phyloP scores from a whole-genome alignment of 1,139 yeast genomes.

The Pichia sorboxylosa region DNA sequence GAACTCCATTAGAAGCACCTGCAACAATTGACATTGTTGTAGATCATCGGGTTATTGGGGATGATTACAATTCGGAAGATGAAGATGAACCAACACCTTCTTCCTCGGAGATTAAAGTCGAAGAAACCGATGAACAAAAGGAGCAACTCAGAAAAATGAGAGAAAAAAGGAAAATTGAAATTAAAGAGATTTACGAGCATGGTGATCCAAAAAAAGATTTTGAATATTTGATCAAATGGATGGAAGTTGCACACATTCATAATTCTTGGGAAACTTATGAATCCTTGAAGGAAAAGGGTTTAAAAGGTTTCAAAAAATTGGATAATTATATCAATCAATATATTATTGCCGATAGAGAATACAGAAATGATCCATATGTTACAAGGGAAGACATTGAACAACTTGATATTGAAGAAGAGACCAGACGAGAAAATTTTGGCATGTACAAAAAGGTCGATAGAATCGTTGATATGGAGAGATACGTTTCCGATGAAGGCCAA shows the following conservation, averaged over 20 bases:
- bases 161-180: slow-evolving; percentile 13
- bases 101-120: not conserved
- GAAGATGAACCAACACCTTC: slow-evolving; percentile 17
- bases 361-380: slow-evolving; percentile 66
- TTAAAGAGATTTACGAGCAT: slow-evolving; percentile 16
- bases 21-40: slow-evolving; percentile 40
- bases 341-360: slow-evolving; percentile 60
- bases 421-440: slow-evolving; percentile 70
- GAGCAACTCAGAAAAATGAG: slow-evolving; percentile 6
- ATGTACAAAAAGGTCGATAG: slow-evolving; percentile 85
- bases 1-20: slow-evolving; percentile 16
- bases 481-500: slow-evolving; percentile 46
- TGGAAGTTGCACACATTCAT: slow-evolving; percentile 78
- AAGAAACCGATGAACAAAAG: slow-evolving; percentile 1
- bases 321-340: slow-evolving; percentile 83
- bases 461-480: slow-evolving; percentile 77
- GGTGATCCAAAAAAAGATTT: slow-evolving; percentile 49
- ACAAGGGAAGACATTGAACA: slow-evolving; percentile 87
- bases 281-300: slow-evolving; percentile 33
- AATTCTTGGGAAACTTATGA: slow-evolving; percentile 85
- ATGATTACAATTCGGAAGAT: slow-evolving; percentile 20
- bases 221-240: slow-evolving; percentile 75
- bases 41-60: slow-evolving; percentile 39
- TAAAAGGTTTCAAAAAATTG: slow-evolving; percentile 71
- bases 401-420: slow-evolving; percentile 82